These are phyloP conservation scores for Suillus subluteus DNA, from an alignment of 768 basidiomycete species.

Conservation along the genomic window DNA sequence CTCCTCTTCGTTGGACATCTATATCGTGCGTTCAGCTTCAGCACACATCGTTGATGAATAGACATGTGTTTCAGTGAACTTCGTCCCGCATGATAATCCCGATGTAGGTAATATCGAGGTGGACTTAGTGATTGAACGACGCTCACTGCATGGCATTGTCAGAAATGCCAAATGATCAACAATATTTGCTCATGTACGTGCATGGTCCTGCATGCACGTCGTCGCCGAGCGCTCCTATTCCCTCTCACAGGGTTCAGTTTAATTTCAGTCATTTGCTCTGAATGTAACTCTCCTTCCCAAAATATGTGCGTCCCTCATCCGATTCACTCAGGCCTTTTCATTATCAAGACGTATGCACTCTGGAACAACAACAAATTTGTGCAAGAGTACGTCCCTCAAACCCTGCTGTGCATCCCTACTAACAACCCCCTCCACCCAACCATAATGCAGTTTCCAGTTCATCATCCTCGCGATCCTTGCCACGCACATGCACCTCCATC, in stretches of 20 bases:
- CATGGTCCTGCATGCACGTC: not conserved
- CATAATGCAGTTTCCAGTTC: constrained; percentile 4
- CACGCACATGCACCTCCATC: constrained; percentile 13
- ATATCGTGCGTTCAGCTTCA: not conserved
- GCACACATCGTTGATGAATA: not conserved
- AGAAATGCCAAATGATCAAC: not conserved
- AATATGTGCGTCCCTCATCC: not conserved
- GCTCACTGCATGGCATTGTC: not conserved
- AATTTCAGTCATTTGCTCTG: not conserved
- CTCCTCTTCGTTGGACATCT: not conserved
- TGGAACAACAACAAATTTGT: not conserved
- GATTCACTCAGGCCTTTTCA: not conserved
- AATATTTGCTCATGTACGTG: not conserved
- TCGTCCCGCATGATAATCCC: not conserved
- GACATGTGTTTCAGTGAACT: not conserved
- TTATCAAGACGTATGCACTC: not conserved
- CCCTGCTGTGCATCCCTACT: not conserved
- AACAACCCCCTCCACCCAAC: not conserved
- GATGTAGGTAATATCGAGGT: not conserved
- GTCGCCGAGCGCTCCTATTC: not conserved
- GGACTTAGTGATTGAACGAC: not conserved
- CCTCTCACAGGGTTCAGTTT: not conserved
- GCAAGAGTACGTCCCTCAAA: not conserved
- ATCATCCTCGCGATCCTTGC: constrained; percentile 9
- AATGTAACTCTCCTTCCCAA: not conserved